A percentile compares a stretch with the other conserved stretches of the same genome.
These are phyloP conservation scores for Xylaria palmicola DNA, from an alignment of 495 filamentous ascomycete genomes.

Conservation along the genomic window DNA sequence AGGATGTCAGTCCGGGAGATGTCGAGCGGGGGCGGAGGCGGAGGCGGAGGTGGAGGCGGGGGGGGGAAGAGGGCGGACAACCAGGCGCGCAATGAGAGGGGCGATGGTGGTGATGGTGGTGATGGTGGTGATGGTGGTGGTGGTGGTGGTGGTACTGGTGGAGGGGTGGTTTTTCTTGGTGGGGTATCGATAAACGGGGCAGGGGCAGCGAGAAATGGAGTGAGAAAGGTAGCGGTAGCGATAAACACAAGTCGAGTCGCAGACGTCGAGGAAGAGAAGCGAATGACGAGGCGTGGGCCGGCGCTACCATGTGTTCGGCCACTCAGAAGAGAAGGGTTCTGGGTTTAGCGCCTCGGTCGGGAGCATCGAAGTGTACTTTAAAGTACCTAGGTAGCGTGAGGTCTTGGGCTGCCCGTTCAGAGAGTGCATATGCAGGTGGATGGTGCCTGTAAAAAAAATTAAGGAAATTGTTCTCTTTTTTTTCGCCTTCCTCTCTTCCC, in stretches of 20 bases:
- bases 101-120: neutral
- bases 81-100: neutral
- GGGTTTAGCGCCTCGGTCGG: neutral
- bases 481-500: no score
- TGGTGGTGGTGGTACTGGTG: neutral
- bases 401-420: no score
- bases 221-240: constrained; percentile 9
- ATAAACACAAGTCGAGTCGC: constrained; percentile 25
- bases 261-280: constrained; percentile 4
- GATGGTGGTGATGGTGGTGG: neutral
- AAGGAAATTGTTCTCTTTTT: neutral
- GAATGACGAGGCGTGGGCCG: constrained; percentile 2
- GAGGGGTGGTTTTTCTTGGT: constrained; percentile 13
- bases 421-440: neutral
- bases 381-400: no score
- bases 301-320: constrained; percentile 5
- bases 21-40: neutral
- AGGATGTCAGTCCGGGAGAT: neutral
- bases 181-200: no score
- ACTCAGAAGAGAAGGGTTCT: neutral
- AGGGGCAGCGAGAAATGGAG: no score
- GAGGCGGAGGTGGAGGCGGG: neutral
- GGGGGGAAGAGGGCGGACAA: neutral
- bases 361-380: neutral
- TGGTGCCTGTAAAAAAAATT: no score